These are phyloP conservation scores for Aphanomyces stellatus DNA, from an alignment of 352 stramenopile genomes.

Conservation along the genomic window DNA sequence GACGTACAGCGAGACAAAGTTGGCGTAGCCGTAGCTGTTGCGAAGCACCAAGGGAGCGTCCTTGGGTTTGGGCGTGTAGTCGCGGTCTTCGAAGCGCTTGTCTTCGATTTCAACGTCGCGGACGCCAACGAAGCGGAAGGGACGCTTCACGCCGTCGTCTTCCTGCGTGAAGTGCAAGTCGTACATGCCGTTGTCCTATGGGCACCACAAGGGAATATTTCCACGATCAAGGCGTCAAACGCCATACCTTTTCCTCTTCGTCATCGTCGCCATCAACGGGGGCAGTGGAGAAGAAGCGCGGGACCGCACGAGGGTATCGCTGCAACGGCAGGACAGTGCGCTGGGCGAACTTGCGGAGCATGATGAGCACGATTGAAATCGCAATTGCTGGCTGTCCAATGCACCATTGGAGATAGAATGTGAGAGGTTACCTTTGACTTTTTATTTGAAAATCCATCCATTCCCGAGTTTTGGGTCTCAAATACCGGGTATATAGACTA, in stretches of 20 bases:
- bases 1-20: conserved; percentile 81
- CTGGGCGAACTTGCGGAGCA: conserved; percentile 17
- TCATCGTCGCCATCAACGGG: background rate
- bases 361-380: conserved; percentile 7
- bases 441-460: background rate
- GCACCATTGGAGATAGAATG: no score
- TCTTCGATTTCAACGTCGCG: conserved; percentile 70
- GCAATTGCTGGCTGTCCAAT: conserved; percentile 15
- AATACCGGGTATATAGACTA: background rate
- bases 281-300: conserved; percentile 8
- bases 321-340: background rate
- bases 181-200: background rate
- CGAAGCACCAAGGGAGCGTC: conserved; percentile 27
- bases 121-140: conserved; percentile 70
- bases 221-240: no score
- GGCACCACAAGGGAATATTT: no score
- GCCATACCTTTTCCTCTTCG: conserved; percentile 1
- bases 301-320: background rate
- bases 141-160: conserved; percentile 12
- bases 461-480: background rate
- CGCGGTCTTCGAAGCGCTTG: conserved; percentile 48
- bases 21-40: conserved; percentile 69
- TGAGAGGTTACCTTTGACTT: no score
- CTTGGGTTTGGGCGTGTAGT: conserved; percentile 47
- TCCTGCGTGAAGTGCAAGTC: conserved; percentile 19